These are phyloP conservation scores for Myochromella boudieri DNA, from an alignment of 768 basidiomycete species.

Conservation along the genomic window DNA sequence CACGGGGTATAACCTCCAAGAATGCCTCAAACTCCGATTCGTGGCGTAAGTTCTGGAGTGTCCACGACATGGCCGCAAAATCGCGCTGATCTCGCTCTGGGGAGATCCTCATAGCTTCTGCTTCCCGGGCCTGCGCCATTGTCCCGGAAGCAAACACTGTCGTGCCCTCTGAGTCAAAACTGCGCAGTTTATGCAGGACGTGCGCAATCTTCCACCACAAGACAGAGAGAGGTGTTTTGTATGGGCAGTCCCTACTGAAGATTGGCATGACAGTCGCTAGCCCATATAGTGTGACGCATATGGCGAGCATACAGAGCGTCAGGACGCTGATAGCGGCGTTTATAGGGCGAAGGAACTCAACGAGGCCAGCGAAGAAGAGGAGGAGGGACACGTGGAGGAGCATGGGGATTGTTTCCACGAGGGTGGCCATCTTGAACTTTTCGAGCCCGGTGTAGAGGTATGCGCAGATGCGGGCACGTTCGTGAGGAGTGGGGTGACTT, in stretches of 20 bases:
- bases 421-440: conserved; percentile 34
- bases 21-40: conserved; percentile 36
- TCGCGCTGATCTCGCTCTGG: conserved; percentile 36
- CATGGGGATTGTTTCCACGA: conserved; percentile 42
- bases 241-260: conserved; percentile 33
- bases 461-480: conserved; percentile 40
- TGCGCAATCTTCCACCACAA: conserved; percentile 29
- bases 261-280: conserved; percentile 32
- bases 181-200: conserved; percentile 23
- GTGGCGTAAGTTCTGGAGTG: conserved; percentile 32
- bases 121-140: conserved; percentile 32
- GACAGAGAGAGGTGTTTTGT: conserved; percentile 34
- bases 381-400: conserved; percentile 49
- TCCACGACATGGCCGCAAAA: conserved; percentile 39
- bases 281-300: conserved; percentile 29
- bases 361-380: conserved; percentile 49
- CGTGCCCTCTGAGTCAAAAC: conserved; percentile 19
- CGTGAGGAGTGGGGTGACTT: conserved; percentile 31
- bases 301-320: conserved; percentile 26
- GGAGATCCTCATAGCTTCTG: conserved; percentile 32
- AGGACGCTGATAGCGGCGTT: conserved; percentile 32
- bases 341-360: conserved; percentile 41
- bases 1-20: conserved; percentile 33
- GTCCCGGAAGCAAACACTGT: conserved; percentile 13
- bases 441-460: conserved; percentile 39